Base-by-base conservation (phyloP, 164 flowering plant genomes). In the Sextonia rubra region DNA sequence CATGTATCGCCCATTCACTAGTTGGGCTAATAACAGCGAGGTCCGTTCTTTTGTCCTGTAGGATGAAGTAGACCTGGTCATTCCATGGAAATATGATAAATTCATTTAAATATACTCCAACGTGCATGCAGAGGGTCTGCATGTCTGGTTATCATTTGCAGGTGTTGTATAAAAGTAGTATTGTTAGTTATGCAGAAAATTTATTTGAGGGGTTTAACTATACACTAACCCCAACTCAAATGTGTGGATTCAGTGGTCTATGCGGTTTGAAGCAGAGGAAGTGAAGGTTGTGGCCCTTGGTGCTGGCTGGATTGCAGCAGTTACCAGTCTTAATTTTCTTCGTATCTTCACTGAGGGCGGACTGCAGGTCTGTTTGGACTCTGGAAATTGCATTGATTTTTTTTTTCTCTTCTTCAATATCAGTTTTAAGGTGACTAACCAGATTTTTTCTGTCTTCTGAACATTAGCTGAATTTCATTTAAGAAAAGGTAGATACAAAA, bases 21-120 rank as follows among this genome's bases (percentile, higher is more conserved):
- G 92, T 82, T 96, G 98, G 99, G 98, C 97, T 73, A 93, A 80
- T 71, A 93, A 96, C 74, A 92, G 97, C 61, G 99, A 93, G 98
- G 99, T 96, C 20, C 69, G 87, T 66, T 66, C 22, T 47, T 74
- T 48, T 58, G 4, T 37, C 18, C 64, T 56, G 15, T n/a, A 24
- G 4, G 69, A 65, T 2, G 12, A 61, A 49, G 37, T 24, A 29
- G 48, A 29, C 26, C 25, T 44, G 26, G 62, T 69, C 29, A 48
- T 47, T 69, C 66, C 25, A 44, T 74, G 47, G 5, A 20, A 18
- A 25, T 60, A 17, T 68, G 32, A 27, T 62, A 9, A 62, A 62
- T 4, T 62, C 44, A 7, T 37, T 8, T 37, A 37, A 37, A 37
- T 37, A 37, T 37, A 2, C 44, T 32, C 44, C 44, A 37, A 24